These are phyloP conservation scores for Talaromyces ruber DNA, from an alignment of 495 filamentous ascomycete genomes.

Conservation along the genomic window DNA sequence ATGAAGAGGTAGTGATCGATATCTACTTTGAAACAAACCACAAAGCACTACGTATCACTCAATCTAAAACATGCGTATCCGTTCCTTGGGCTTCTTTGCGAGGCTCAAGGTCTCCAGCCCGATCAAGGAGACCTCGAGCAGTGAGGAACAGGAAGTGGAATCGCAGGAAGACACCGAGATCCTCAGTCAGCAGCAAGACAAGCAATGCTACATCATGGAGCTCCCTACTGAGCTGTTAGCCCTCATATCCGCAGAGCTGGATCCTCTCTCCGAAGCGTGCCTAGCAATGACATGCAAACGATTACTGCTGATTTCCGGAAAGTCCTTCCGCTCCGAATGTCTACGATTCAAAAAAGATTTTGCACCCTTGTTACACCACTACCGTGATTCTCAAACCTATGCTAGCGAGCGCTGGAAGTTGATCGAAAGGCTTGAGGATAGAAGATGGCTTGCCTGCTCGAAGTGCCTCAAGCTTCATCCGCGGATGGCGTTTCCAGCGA, in stretches of 20 bases:
- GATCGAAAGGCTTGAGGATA: conserved; percentile 29
- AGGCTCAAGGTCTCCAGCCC: conserved; percentile 1
- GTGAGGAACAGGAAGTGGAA: not conserved
- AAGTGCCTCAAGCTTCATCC: conserved; percentile 38
- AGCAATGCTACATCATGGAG: conserved; percentile 28
- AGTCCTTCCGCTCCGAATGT: conserved; percentile 25
- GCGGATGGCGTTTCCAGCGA: conserved; percentile 23
- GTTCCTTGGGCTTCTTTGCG: not conserved
- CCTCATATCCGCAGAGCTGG: conserved; percentile 32
- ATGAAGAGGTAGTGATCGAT: not conserved
- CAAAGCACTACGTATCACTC: not conserved
- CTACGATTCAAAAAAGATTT: conserved; percentile 37
- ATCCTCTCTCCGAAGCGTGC: conserved; percentile 29
- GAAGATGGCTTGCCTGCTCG: conserved; percentile 32
- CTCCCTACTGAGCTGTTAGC: conserved; percentile 36
- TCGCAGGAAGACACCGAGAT: not conserved
- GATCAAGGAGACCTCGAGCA: not conserved
- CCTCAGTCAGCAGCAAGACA: not conserved
- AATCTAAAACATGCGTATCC: not conserved
- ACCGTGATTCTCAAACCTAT: conserved; percentile 33
- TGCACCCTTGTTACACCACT: conserved; percentile 37
- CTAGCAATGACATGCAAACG: conserved; percentile 38
- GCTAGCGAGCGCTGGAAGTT: conserved; percentile 34
- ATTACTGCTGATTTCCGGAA: conserved; percentile 28
- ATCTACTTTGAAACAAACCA: not conserved